Percentiles rank a stretch among this genome's conserved stretches.
phyloP scores from a whole-genome alignment of 2,329 filamentous ascomycete genomes.

The Nemania sp. region DNA sequence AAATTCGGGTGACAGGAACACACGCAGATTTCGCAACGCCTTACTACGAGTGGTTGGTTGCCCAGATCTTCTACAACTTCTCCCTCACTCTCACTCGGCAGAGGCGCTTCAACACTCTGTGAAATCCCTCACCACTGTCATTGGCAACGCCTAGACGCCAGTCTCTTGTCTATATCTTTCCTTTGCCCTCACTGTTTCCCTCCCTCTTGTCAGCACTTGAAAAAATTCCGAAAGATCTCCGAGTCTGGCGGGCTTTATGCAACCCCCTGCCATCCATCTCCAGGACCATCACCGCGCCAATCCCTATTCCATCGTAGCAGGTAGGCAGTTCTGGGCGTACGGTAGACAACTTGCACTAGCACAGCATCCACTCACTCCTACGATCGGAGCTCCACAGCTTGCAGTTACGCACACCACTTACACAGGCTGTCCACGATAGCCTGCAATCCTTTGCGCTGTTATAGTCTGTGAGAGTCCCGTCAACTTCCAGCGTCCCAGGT shows the following conservation, averaged over 20 bases:
- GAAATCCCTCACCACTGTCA: constrained; percentile 25
- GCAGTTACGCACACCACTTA: no score
- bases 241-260: constrained; percentile 8
- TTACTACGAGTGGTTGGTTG: constrained; percentile 5
- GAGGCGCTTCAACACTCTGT: constrained; percentile 14
- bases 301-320: background rate
- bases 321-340: no score
- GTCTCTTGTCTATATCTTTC: constrained; percentile 17
- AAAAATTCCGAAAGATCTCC: constrained; percentile 31
- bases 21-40: constrained; percentile 20
- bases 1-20: constrained; percentile 26
- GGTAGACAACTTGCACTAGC: no score
- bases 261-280: background rate
- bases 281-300: background rate
- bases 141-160: constrained; percentile 1
- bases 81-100: constrained; percentile 14
- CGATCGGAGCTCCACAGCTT: background rate
- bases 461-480: no score
- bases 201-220: constrained; percentile 11
- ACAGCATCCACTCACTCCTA: background rate
- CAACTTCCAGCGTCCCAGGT: no score
- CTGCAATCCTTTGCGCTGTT: no score
- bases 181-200: constrained; percentile 17
- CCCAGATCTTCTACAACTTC: constrained; percentile 9
- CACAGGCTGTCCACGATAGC: no score